These are phyloP conservation scores for Centaurea solstitialis DNA, from an alignment of 129 eudicot genomes.

Conservation along the genomic window DNA sequence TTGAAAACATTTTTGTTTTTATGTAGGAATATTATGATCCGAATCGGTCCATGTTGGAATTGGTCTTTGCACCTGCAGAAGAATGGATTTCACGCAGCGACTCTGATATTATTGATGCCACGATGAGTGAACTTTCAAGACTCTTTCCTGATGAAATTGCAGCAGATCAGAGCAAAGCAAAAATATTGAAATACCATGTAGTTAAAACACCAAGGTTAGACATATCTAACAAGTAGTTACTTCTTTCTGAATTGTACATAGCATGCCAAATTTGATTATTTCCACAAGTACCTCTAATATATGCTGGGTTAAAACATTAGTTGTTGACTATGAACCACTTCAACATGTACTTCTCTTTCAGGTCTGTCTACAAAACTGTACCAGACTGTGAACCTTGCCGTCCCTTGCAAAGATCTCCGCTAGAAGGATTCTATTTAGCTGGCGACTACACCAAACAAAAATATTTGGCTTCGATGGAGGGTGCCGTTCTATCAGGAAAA, in stretches of 20 bases:
- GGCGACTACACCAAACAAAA: conserved; percentile 98
- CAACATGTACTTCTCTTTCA: conserved; percentile 21
- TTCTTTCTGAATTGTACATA: background rate
- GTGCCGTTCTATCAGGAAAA: conserved; percentile 96
- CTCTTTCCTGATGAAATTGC: conserved; percentile 97
- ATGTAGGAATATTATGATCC: conserved; percentile 94
- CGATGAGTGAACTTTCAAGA: conserved; percentile 92
- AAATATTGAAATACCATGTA: conserved; percentile 91
- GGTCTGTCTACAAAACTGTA: conserved; percentile 95
- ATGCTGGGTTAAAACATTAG: background rate
- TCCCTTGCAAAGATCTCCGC: conserved; percentile 94
- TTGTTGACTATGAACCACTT: background rate
- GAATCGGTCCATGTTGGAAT: conserved; percentile 87
- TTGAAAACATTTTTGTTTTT: background rate
- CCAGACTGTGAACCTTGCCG: conserved; percentile 97
- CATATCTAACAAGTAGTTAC: background rate
- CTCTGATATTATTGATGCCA: conserved; percentile 90
- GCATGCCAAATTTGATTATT: background rate
- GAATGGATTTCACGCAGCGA: conserved; percentile 94
- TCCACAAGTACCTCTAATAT: background rate
- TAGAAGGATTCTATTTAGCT: conserved; percentile 88
- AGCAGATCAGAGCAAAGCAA: conserved; percentile 95
- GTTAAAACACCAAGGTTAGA: conserved; percentile 95
- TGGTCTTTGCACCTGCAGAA: conserved; percentile 99
- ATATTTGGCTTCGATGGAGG: conserved; percentile 99